These are phyloP conservation scores for Rauvolfia tetraphylla DNA, from an alignment of 257 asterid genomes.

Conservation along the genomic window DNA sequence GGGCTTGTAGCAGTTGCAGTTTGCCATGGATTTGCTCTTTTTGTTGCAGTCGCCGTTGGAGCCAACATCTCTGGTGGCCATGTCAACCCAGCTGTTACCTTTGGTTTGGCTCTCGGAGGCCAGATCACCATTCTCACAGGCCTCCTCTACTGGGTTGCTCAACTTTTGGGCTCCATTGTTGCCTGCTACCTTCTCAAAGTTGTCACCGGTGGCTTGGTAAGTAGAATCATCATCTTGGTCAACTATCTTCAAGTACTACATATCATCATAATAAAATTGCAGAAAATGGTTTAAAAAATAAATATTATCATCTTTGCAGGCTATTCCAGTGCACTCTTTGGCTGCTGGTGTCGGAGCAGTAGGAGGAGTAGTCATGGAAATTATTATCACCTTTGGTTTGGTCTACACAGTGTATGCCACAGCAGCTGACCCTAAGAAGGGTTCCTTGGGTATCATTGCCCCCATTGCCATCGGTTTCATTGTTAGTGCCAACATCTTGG, in stretches of 20 bases:
- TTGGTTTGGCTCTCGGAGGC: slow-evolving; percentile 85
- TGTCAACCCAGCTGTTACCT: slow-evolving; percentile 86
- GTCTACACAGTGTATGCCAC: slow-evolving; percentile 93
- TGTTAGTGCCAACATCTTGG: slow-evolving; percentile 87
- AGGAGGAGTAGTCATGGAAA: slow-evolving; percentile 75
- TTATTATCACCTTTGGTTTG: slow-evolving; percentile 70
- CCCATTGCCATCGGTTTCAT: slow-evolving; percentile 92
- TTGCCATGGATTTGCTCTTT: slow-evolving; percentile 71
- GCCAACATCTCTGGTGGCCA: slow-evolving; percentile 96
- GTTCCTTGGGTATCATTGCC: slow-evolving; percentile 70
- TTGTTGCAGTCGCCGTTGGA: slow-evolving; percentile 71
- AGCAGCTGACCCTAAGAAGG: slow-evolving; percentile 90
- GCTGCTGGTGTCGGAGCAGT: slow-evolving; percentile 59
- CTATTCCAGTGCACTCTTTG: slow-evolving; percentile 54
- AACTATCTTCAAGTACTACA: not conserved
- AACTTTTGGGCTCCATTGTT: slow-evolving; percentile 65
- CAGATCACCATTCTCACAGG: slow-evolving; percentile 82
- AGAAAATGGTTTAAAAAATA: not conserved
- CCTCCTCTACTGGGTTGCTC: slow-evolving; percentile 77
- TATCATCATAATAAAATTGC: not conserved
- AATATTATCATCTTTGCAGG: slow-evolving; percentile 38
- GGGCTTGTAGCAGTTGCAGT: slow-evolving; percentile 79
- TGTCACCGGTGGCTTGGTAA: slow-evolving; percentile 87
- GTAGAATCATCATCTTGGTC: slow-evolving; percentile 6
- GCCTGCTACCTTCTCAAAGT: slow-evolving; percentile 59